A percentile compares a stretch with the other conserved stretches of the same genome.
Evolutionary conservation across 805 yeast genomes (phyloP).

Genomic region (Cyberlindnera lachancei): DNA sequence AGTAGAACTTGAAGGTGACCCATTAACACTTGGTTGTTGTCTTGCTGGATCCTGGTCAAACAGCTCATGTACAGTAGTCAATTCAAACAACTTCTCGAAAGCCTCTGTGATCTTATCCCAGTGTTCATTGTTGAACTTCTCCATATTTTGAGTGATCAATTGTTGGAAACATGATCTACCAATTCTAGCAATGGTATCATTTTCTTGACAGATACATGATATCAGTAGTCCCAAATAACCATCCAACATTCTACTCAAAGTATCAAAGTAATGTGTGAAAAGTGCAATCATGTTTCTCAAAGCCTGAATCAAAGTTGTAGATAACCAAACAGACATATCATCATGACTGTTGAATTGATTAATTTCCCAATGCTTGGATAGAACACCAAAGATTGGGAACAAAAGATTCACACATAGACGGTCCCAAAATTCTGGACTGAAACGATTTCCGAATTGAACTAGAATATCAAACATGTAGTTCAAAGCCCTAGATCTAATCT

Average conservation of each 20-base stretch:
- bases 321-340: constrained; percentile 89
- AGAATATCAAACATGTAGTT: constrained; percentile 75
- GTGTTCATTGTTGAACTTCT: constrained; percentile 53
- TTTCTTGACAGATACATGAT: constrained; percentile 92
- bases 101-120: constrained; percentile 69
- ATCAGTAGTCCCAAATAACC: constrained; percentile 72
- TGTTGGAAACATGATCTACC: constrained; percentile 86
- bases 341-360: constrained; percentile 65
- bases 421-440: constrained; percentile 76
- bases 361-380: constrained; percentile 69
- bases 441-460: constrained; percentile 70
- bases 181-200: constrained; percentile 92
- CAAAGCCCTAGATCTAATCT: constrained; percentile 85
- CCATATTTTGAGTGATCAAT: constrained; percentile 67
- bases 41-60: constrained; percentile 45
- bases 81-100: constrained; percentile 61
- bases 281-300: constrained; percentile 79
- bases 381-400: constrained; percentile 84
- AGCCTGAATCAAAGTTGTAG: constrained; percentile 94
- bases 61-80: constrained; percentile 82
- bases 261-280: constrained; percentile 74
- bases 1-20: constrained; percentile 2
- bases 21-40: constrained; percentile 18
- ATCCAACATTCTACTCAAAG: constrained; percentile 64
- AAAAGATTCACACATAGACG: constrained; percentile 66